Conservation (phyloP, 345 rosid species). For the Sisymbrium altissimum region DNA sequence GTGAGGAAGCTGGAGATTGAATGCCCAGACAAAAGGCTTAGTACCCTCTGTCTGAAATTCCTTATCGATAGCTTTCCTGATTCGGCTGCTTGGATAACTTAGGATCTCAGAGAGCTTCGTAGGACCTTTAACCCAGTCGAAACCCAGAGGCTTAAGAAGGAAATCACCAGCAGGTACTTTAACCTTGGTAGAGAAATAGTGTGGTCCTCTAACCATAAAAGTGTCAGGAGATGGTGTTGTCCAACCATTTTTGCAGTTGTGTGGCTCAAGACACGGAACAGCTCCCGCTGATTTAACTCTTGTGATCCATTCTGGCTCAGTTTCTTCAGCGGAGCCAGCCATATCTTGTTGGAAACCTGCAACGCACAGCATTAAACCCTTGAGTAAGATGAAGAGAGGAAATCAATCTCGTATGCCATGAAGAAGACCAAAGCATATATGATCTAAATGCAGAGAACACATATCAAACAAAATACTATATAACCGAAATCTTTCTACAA, state of each 20-base stretch:
- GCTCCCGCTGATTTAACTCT: constrained; percentile 73
- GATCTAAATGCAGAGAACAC: neutral
- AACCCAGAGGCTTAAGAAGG: constrained; percentile 77
- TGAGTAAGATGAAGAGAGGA: neutral
- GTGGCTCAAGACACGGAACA: constrained; percentile 67
- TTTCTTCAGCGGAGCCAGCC: constrained; percentile 39
- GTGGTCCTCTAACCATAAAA: constrained; percentile 91
- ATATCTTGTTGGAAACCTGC: constrained; percentile 33
- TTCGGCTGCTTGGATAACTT: constrained; percentile 49
- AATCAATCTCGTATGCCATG: neutral
- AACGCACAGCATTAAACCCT: neutral
- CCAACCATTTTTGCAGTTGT: constrained; percentile 71
- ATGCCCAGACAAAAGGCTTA: constrained; percentile 94
- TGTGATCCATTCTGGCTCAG: constrained; percentile 65
- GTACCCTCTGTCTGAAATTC: constrained; percentile 45
- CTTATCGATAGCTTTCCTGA: constrained; percentile 58
- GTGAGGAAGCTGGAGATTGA: constrained; percentile 84
- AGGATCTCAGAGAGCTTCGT: constrained; percentile 57
- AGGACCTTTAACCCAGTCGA: constrained; percentile 85
- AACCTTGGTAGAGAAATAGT: constrained; percentile 60
- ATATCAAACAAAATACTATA: neutral
- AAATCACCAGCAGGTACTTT: constrained; percentile 74
- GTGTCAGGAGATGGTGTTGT: constrained; percentile 69
- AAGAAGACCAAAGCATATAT: constrained; percentile 1
- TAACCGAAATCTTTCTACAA: neutral